Base-by-base conservation (phyloP, 495 filamentous ascomycete species). In the Clavariopsis aquatica region DNA sequence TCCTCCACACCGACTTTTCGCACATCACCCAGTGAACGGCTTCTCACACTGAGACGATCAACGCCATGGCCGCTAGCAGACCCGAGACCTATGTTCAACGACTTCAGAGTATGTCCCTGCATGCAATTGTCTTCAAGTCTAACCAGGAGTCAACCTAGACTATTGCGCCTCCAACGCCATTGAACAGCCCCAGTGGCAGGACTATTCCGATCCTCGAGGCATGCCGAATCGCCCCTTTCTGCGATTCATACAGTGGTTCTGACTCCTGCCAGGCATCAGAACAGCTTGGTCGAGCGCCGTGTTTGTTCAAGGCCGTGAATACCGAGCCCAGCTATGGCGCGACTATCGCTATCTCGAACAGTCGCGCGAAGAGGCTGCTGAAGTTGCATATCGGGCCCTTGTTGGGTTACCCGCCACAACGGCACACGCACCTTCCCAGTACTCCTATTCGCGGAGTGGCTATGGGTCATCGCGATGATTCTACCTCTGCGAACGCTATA, bases 171-270 rank as follows among this genome's bases (percentile, higher is more conserved):
- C 24, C n/a, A 67, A 67, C 26, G 26, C 27, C 10, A 62, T 67
- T 26, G 64, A 60, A 17, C 52, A 57, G 26, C 63, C 63, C 1
- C 64, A 58, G 46, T 67, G 31, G 31, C 64, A 62, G 34, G 64
- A 67, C 45, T 67, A 62, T 45, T 67, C 64, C 17, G 64, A 67
- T 23, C 64, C 64, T 43, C 57, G 64, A 56, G 64, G 64, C 62
- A 23, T 20, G 56, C 26, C 57, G n/a, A 24, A 9, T 43, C 31
- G 17, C 3, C 22, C 36, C 2, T 54, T 13, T 38, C 9, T 56
- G 2, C 1, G n/a, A 8, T 46, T 52, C 19, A 26, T 23, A 22
- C 31, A 9, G 3, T 5, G 8, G 8, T 41, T 28, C 58, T 61
- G 31, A 61, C 29, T 1, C 17, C 9, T 31, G 10, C 22, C 36